Evolutionary conservation across 2,329 filamentous ascomycete species (phyloP).

Genomic region (Metarhizium anisopliae): DNA sequence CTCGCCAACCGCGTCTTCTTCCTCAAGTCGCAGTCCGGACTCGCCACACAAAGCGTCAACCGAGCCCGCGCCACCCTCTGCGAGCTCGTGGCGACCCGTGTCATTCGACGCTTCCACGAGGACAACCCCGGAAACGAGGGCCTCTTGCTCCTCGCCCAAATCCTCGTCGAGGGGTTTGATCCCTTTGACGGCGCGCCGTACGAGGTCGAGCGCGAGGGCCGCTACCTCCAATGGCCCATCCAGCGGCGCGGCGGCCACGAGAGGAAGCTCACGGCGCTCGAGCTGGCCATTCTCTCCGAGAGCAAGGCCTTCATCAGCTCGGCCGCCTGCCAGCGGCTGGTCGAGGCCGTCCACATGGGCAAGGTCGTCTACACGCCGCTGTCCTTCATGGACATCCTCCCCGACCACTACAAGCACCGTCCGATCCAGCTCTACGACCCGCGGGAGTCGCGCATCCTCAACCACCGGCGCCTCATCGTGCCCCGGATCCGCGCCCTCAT

Average conservation of each 20-base stretch:
- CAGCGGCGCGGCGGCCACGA: slow-evolving; percentile 30
- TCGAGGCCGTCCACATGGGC: slow-evolving; percentile 61
- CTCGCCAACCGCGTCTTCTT: slow-evolving; percentile 64
- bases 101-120: slow-evolving; percentile 60
- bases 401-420: slow-evolving; percentile 64
- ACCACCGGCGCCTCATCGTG: slow-evolving; percentile 64
- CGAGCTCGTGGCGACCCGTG: slow-evolving; percentile 57
- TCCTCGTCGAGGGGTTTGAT: slow-evolving; percentile 62
- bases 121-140: slow-evolving; percentile 54
- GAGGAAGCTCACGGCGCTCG: slow-evolving; percentile 56
- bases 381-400: slow-evolving; percentile 62
- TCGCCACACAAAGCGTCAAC: slow-evolving; percentile 61
- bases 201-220: slow-evolving; percentile 42
- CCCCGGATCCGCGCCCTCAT: slow-evolving; percentile 58
- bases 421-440: slow-evolving; percentile 64
- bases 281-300: slow-evolving; percentile 64
- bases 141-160: slow-evolving; percentile 55
- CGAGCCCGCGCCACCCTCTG: slow-evolving; percentile 59
- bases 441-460: slow-evolving; percentile 53
- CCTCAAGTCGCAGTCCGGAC: slow-evolving; percentile 54
- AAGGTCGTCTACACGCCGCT: slow-evolving; percentile 62
- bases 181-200: slow-evolving; percentile 61
- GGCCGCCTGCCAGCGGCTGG: slow-evolving; percentile 59
- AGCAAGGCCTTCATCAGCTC: slow-evolving; percentile 59
- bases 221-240: slow-evolving; percentile 29